A percentile compares a stretch with the other conserved stretches of the same genome.
Evolutionary conservation across 1,284 basidiomycete genomes (phyloP).

Genomic region (Trichosporon coremiiforme): DNA sequence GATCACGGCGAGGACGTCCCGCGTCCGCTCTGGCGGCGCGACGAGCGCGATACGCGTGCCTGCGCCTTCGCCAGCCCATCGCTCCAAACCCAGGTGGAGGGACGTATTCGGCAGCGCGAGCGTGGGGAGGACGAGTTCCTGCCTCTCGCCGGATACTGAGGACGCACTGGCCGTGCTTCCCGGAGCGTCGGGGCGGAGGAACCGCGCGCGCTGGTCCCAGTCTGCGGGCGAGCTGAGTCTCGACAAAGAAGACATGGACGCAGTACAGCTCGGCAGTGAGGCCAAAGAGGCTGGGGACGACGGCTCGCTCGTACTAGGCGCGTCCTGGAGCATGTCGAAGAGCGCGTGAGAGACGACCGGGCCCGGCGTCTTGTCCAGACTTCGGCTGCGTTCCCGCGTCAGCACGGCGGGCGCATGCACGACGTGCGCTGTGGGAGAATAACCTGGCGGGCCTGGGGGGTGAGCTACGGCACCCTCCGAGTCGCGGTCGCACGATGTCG

Average conservation of each 20-base stretch:
- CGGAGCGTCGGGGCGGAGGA: slow-evolving; percentile 19
- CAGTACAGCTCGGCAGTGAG: slow-evolving; percentile 35
- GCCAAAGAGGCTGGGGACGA: slow-evolving; percentile 42
- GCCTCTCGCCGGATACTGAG: slow-evolving; percentile 12
- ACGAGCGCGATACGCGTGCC: slow-evolving; percentile 38
- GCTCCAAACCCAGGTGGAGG: slow-evolving; percentile 44
- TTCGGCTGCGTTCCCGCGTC: neutral
- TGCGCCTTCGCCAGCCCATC: slow-evolving; percentile 29
- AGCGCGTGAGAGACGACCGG: slow-evolving; percentile 24
- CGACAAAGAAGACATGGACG: slow-evolving; percentile 39
- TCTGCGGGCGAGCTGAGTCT: slow-evolving; percentile 36
- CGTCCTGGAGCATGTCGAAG: slow-evolving; percentile 32
- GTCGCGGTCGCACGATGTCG: neutral
- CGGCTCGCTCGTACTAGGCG: slow-evolving; percentile 36
- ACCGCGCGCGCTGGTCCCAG: slow-evolving; percentile 21
- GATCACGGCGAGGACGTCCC: slow-evolving; percentile 36
- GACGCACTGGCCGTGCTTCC: slow-evolving; percentile 11
- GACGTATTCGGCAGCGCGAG: slow-evolving; percentile 43
- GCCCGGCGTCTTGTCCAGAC: neutral
- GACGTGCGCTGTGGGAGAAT: neutral
- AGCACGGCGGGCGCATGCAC: slow-evolving; percentile 1
- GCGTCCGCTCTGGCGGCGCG: slow-evolving; percentile 33
- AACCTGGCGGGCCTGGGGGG: neutral
- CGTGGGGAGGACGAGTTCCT: slow-evolving; percentile 48
- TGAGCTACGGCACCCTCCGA: neutral